Evolutionary conservation across 106 monocot genomes (phyloP).

Genomic region (Apostasia ramifera): DNA sequence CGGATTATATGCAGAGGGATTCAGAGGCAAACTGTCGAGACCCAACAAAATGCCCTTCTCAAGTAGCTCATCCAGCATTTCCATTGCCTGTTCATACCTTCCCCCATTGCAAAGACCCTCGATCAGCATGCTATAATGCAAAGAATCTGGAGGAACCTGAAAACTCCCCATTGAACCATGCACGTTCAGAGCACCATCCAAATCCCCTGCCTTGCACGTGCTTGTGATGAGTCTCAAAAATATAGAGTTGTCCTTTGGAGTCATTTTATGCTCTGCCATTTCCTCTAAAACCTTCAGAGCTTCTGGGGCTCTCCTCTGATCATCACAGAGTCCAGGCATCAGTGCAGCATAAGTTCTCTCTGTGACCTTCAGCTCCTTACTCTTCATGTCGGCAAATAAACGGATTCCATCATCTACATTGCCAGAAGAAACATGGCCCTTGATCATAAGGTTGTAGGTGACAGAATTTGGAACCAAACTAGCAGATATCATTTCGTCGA

Average conservation of each 20-base stretch:
- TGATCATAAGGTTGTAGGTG: constrained; percentile 83
- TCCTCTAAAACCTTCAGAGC: constrained; percentile 53
- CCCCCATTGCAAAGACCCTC: constrained; percentile 61
- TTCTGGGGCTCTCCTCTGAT: constrained; percentile 30
- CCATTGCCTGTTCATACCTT: constrained; percentile 37
- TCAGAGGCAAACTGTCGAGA: constrained; percentile 34
- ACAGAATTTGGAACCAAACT: constrained; percentile 48
- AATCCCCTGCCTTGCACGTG: constrained; percentile 41
- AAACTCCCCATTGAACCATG: constrained; percentile 39
- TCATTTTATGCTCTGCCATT: constrained; percentile 64
- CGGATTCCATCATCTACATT: constrained; percentile 53
- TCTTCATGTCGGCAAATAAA: constrained; percentile 53
- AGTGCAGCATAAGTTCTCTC: constrained; percentile 71
- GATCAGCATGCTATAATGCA: constrained; percentile 58
- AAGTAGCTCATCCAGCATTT: constrained; percentile 65
- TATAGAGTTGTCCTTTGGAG: constrained; percentile 58
- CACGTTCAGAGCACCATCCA: constrained; percentile 62
- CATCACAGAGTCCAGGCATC: constrained; percentile 78
- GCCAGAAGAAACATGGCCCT: constrained; percentile 48
- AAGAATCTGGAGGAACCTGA: constrained; percentile 26
- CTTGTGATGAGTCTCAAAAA: constrained; percentile 59
- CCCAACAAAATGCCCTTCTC: constrained; percentile 38
- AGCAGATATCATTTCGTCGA: constrained; percentile 31
- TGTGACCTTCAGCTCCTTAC: constrained; percentile 43
- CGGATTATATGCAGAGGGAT: constrained; percentile 63